Base-by-base conservation (phyloP, 1,284 basidiomycete genomes). In the Trichosporon sp. region DNA sequence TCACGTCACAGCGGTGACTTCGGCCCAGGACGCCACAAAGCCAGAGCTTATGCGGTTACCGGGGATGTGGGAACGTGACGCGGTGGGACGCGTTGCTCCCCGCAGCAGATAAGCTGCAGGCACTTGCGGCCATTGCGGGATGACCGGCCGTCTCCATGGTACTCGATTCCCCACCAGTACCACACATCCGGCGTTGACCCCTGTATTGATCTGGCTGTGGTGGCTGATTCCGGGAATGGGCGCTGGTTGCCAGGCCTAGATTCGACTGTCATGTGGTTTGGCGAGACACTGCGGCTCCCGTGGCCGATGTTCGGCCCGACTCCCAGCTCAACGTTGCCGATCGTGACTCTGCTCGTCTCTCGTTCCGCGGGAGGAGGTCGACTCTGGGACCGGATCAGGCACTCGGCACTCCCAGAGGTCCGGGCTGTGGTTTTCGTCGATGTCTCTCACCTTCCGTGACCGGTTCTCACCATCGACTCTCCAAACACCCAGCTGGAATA, bases 361-460 rank as follows among this genome's bases (percentile, higher is more conserved):
- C 51, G 19, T 54, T 8, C 51, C 51, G 51, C 51, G 51, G 51
- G 51, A 54, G 10, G 19, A n/a, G 19, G 2, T n/a, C 19, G 51
- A 21, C 19, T 21, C n/a, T 26, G 51, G 51, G 8, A 26, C 21
- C 51, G 51, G 51, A 54, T 19, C 51, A 54, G 51, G 51, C 19
- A 54, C 51, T 54, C 51, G 51, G 51, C 21, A 54, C 51, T 54
- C 51, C 19, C 51, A 54, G n/a, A 21, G 51, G 51, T 26, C 8
- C 51, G 51, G 19, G 14, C 8, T 10, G 8, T 54, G 51, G 8
- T 8, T 54, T 16, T 54, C 51, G 43, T 46, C 11, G n/a, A 1
- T 6, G 43, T 6, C 43, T 46, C 43, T 16, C 35, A 37, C 35
- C 35, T 37, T 7, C 35, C 5, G 43, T 46, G 43, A n/a, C 16